Base-by-base conservation (phyloP, 257 asterid species). In the Solanum medicagineum region DNA sequence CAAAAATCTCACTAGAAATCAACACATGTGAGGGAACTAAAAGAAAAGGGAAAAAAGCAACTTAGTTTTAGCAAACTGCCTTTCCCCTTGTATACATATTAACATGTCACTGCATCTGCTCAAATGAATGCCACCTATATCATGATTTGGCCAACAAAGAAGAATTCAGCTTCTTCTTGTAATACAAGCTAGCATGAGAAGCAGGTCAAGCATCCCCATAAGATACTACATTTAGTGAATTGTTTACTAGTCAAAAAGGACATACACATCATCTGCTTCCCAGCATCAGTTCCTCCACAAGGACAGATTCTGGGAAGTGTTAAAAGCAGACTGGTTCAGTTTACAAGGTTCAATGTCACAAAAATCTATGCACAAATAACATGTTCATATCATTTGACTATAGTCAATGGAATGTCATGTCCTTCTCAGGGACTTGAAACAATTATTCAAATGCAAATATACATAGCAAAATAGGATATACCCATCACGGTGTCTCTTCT, bases 401-500 rank as follows among this genome's bases (percentile, higher is more conserved):
- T 16, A 79, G 65, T 53, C 83, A 53, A 26, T 51, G 65, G 65
- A 26, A 79, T 79, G 26, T 51, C 63, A 32, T 29, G 47, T 26
- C 83, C 57, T 79, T 79, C 65, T 51, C 83, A 26, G 53, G 49
- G 26, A 79, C 47, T 26, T 53, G 26, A 51, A 32, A 79, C 26
- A 16, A 26, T 29, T 9, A 24, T 16, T 53, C 65, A 79, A 79
- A 79, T 79, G 83, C 83, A 51, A 49, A 75, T 8, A 51, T 53
- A 51, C 26, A 53, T 16, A 4, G 49, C 54, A 49, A 82, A 85
- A 8, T 68, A 63, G 87, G 49, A 49, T 0, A 73, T 91, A 95
- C 98, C 99, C 99, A 84, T 93, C 99, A 81, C 98, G 97, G 87
- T 93, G 97, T 83, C 99, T 87, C 91, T 95, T 95, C 85, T 93